Conservation (phyloP, 768 basidiomycete genomes). For the Phylloporus sp. region DNA sequence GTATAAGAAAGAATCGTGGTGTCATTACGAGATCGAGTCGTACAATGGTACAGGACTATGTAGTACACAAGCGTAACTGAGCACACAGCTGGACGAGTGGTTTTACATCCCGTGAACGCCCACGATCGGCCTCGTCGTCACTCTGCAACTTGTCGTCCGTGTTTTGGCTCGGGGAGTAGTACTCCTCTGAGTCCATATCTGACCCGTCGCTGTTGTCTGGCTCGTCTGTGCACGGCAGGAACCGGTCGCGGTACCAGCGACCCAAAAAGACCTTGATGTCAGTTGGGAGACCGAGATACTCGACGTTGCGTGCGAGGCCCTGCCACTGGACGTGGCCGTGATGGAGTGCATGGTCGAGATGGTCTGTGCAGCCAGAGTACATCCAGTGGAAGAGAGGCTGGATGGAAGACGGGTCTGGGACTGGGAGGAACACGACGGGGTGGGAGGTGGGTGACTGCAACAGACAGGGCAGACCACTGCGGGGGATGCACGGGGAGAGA, state of each 20-base stretch:
- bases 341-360: conserved; percentile 66
- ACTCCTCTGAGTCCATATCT: conserved; percentile 25
- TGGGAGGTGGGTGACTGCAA: conserved; percentile 60
- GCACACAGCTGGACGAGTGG: conserved; percentile 34
- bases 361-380: conserved; percentile 69
- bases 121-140: conserved; percentile 36
- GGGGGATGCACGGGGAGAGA: not conserved
- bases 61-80: conserved; percentile 20
- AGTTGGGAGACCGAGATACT: conserved; percentile 74
- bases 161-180: conserved; percentile 23
- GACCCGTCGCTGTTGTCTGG: conserved; percentile 28
- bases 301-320: conserved; percentile 83
- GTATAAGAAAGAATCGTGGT: not conserved
- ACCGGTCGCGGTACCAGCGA: conserved; percentile 69
- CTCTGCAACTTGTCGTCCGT: conserved; percentile 36
- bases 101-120: conserved; percentile 39
- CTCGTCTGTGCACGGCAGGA: conserved; percentile 31
- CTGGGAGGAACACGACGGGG: conserved; percentile 67
- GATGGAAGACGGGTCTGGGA: conserved; percentile 71
- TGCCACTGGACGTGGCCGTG: conserved; percentile 73
- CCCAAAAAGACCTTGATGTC: conserved; percentile 78
- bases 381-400: conserved; percentile 74
- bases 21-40: not conserved
- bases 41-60: conserved; percentile 1
- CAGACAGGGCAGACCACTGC: conserved; percentile 58